These are phyloP conservation scores for Leptodermis oblonga DNA, from an alignment of 257 asterid genomes.

Conservation along the genomic window DNA sequence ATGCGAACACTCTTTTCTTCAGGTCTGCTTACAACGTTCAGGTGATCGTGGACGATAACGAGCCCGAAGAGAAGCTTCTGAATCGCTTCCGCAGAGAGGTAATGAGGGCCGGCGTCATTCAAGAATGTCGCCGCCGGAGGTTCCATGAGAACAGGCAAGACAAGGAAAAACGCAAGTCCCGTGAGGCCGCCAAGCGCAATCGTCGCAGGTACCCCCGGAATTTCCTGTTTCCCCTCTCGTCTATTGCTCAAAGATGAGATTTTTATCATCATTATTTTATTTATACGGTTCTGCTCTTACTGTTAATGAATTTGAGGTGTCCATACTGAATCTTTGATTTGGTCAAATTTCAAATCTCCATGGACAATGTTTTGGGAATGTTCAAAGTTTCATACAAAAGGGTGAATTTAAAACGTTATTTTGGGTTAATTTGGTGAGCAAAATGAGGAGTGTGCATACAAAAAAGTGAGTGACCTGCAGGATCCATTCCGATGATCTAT, in stretches of 20 bases:
- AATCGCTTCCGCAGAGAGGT: slow-evolving; percentile 88
- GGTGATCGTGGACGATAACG: slow-evolving; percentile 76
- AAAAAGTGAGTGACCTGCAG: too few species aligned
- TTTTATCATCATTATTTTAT: too few species aligned
- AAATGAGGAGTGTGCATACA: too few species aligned
- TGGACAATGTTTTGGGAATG: not conserved
- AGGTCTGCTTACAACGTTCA: slow-evolving; percentile 69
- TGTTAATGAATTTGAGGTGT: not conserved
- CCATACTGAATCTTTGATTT: not conserved
- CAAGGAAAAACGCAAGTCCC: slow-evolving; percentile 66
- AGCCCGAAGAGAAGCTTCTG: slow-evolving; percentile 81
- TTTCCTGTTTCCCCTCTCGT: not conserved
- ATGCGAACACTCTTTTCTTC: slow-evolving; percentile 61
- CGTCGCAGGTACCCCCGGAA: slow-evolving; percentile 56
- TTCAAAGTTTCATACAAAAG: too few species aligned
- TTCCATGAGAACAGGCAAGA: slow-evolving; percentile 80
- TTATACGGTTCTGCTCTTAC: too few species aligned
- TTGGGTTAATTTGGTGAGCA: too few species aligned
- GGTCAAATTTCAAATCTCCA: too few species aligned
- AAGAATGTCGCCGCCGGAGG: slow-evolving; percentile 77
- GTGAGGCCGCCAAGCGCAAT: slow-evolving; percentile 89
- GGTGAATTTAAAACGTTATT: too few species aligned
- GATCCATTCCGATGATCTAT: too few species aligned
- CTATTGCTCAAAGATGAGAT: not conserved
- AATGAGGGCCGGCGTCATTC: slow-evolving; percentile 81